Conservation (phyloP, 208 protist genomes). For the Leptomonas seymouri region DNA sequence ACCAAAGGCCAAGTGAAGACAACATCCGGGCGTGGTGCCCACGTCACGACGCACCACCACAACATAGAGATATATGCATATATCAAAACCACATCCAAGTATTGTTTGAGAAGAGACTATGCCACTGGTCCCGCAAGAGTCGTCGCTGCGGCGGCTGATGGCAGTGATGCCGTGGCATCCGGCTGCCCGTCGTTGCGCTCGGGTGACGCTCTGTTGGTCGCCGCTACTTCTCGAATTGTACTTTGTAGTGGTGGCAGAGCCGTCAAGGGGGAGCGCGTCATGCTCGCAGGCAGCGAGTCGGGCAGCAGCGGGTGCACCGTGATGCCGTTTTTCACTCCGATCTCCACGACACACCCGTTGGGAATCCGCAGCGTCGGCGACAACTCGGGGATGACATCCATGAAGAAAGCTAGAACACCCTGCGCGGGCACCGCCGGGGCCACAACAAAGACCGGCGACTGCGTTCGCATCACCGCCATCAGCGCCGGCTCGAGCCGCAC, state of each 20-base stretch:
- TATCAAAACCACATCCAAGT: no score
- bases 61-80: no score
- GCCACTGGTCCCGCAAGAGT: no score
- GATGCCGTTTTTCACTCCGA: conserved; percentile 76
- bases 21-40: no score
- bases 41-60: no score
- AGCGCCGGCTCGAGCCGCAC: conserved; percentile 83
- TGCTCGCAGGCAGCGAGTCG: conserved; percentile 30
- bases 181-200: no score
- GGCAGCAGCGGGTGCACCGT: conserved; percentile 72
- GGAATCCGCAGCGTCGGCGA: conserved; percentile 73
- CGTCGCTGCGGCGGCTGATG: no score
- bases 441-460: conserved; percentile 79
- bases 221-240: conserved; percentile 17
- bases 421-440: conserved; percentile 71
- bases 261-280: conserved; percentile 26
- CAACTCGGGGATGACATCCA: conserved; percentile 78
- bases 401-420: conserved; percentile 75
- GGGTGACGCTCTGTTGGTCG: background rate
- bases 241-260: conserved; percentile 34
- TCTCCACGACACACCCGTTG: conserved; percentile 70
- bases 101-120: no score
- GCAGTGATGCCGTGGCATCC: no score
- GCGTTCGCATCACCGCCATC: conserved; percentile 87
- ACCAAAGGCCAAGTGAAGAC: no score